Conservation (phyloP, 2,329 filamentous ascomycete genomes). For the Xylaria sp. region DNA sequence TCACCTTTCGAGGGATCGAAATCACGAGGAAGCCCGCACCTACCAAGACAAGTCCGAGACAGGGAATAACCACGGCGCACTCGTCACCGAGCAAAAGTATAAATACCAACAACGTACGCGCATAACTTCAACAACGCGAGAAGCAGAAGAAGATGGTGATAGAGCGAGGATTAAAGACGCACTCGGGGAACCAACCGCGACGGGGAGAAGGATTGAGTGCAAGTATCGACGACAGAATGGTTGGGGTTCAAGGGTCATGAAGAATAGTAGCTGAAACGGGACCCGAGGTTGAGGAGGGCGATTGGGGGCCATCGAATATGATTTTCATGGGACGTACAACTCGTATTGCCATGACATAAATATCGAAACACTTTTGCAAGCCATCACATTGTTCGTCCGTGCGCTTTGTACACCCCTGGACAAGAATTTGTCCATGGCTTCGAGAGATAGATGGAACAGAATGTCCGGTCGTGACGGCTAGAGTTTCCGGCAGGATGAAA, state of each 20-base stretch:
- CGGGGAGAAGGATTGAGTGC: not conserved
- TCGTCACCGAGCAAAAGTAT: not conserved
- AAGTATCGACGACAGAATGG: not conserved
- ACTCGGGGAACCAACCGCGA: not conserved
- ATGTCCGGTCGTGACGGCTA: not conserved
- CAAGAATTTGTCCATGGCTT: not conserved
- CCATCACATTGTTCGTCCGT: not conserved
- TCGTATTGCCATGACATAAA: not conserved
- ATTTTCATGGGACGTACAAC: not conserved
- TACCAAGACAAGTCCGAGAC: not conserved
- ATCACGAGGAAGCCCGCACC: not conserved
- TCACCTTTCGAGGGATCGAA: not conserved
- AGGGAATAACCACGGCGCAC: not conserved
- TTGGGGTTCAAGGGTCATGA: not conserved
- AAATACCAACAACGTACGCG: not conserved
- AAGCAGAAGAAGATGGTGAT: not conserved
- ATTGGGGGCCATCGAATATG: not conserved
- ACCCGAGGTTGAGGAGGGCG: not conserved
- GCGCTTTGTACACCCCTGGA: not conserved
- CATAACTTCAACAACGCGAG: not conserved
- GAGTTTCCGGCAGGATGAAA: not conserved
- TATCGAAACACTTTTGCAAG: not conserved
- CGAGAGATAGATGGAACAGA: not conserved
- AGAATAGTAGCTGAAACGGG: not conserved
- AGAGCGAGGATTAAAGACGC: not conserved